These are phyloP conservation scores for Lentinula raphanica DNA, from an alignment of 768 basidiomycete genomes.

Conservation along the genomic window DNA sequence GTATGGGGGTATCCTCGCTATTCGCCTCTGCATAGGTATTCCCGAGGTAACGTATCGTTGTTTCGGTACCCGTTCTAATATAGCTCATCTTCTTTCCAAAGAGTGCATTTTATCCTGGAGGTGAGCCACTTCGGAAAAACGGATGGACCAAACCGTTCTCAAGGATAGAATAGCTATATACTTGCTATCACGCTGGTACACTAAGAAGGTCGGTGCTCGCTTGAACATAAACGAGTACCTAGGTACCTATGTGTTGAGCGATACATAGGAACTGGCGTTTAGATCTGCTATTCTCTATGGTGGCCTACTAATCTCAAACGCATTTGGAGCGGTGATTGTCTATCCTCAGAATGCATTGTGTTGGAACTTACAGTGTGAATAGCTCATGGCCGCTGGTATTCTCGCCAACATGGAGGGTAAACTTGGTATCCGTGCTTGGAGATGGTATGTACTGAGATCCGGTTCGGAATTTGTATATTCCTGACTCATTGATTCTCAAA, in stretches of 20 bases:
- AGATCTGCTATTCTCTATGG: constrained; percentile 57
- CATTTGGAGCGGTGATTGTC: constrained; percentile 54
- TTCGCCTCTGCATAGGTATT: constrained; percentile 57
- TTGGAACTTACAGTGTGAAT: not conserved
- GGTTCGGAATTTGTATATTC: not conserved
- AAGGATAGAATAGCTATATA: constrained; percentile 23
- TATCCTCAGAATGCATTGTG: not conserved
- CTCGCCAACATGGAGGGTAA: constrained; percentile 64
- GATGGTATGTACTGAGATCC: constrained; percentile 42
- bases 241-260: not conserved
- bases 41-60: constrained; percentile 38
- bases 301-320: constrained; percentile 59
- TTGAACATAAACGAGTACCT: not conserved
- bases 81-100: constrained; percentile 12
- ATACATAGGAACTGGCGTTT: constrained; percentile 56
- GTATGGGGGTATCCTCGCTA: constrained; percentile 49
- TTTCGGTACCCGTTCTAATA: not conserved
- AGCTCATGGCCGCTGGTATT: constrained; percentile 75
- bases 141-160: not conserved
- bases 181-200: constrained; percentile 51
- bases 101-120: constrained; percentile 64
- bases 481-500: not conserved
- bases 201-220: constrained; percentile 38
- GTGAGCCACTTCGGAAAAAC: constrained; percentile 26
- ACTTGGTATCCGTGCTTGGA: constrained; percentile 63